These are phyloP conservation scores for Globisporangium takayamanum DNA, from an alignment of 352 stramenopile species.

Conservation along the genomic window DNA sequence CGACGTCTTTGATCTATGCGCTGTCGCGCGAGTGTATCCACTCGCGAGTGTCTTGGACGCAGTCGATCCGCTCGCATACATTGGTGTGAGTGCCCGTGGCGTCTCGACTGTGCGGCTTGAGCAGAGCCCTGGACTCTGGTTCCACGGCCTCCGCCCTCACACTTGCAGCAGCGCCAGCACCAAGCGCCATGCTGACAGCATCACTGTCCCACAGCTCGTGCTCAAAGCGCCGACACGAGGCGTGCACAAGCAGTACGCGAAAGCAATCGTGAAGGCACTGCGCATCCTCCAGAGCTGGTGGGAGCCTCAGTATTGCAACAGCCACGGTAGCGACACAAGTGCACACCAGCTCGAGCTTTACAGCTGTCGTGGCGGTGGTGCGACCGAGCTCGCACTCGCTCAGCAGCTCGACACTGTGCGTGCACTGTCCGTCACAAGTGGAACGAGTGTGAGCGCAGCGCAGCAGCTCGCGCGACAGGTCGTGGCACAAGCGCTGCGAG, in stretches of 20 bases:
- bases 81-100: conserved; percentile 31
- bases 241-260: conserved; percentile 65
- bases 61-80: conserved; percentile 19
- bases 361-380: conserved; percentile 39
- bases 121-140: conserved; percentile 30
- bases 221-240: conserved; percentile 49
- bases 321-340: neutral
- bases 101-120: conserved; percentile 28
- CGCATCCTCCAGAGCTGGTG: conserved; percentile 44
- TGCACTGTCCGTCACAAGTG: neutral
- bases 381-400: conserved; percentile 37
- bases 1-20: conserved; percentile 41
- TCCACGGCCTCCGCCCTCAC: conserved; percentile 23
- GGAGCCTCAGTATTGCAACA: conserved; percentile 8
- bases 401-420: conserved; percentile 9
- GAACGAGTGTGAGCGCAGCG: neutral
- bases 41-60: conserved; percentile 53
- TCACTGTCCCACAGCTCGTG: conserved; percentile 41
- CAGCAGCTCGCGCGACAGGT: conserved; percentile 9
- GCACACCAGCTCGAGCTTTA: conserved; percentile 4
- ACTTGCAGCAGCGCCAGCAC: neutral
- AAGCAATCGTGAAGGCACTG: conserved; percentile 43
- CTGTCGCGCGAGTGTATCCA: conserved; percentile 24
- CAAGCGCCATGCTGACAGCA: neutral
- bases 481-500: conserved; percentile 24